Evolutionary conservation across 306 rosid species (phyloP).

Genomic region (Datisca glomerata): DNA sequence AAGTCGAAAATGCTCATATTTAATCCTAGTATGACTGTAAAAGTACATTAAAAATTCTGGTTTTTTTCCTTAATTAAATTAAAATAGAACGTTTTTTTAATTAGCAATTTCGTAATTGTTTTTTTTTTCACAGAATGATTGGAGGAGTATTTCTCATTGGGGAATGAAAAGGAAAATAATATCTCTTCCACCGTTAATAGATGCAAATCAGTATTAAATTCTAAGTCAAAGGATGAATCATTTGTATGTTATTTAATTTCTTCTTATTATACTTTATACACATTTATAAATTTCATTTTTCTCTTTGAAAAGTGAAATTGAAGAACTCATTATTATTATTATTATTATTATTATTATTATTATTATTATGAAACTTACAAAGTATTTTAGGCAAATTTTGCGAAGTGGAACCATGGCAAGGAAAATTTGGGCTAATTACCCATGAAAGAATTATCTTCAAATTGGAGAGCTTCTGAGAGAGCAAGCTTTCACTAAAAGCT

Average conservation of each 20-base stretch:
- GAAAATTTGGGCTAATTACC: slow-evolving; percentile 75
- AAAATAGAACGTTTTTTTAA: not conserved
- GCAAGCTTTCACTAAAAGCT: slow-evolving; percentile 37
- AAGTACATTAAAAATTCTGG: no score
- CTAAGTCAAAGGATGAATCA: slow-evolving; percentile 65
- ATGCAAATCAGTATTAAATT: slow-evolving; percentile 55
- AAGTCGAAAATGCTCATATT: no score
- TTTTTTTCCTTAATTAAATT: not conserved
- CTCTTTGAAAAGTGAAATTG: not conserved
- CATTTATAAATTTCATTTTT: not conserved
- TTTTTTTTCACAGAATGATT: slow-evolving; percentile 31
- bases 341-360: no score
- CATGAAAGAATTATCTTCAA: slow-evolving; percentile 71
- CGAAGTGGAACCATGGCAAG: slow-evolving; percentile 99
- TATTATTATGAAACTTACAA: no score
- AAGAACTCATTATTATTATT: not conserved
- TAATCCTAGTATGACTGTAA: no score
- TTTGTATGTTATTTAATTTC: slow-evolving; percentile 39
- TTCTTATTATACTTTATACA: not conserved
- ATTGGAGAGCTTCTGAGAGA: slow-evolving; percentile 63
- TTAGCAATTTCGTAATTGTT: not conserved
- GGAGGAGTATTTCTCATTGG: slow-evolving; percentile 34
- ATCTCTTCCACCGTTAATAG: slow-evolving; percentile 7
- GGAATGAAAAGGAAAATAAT: slow-evolving; percentile 27
- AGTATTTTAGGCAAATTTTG: slow-evolving; percentile 54